phyloP scores from a whole-genome alignment of 805 yeast genomes.

The Kazachstania martiniae region DNA sequence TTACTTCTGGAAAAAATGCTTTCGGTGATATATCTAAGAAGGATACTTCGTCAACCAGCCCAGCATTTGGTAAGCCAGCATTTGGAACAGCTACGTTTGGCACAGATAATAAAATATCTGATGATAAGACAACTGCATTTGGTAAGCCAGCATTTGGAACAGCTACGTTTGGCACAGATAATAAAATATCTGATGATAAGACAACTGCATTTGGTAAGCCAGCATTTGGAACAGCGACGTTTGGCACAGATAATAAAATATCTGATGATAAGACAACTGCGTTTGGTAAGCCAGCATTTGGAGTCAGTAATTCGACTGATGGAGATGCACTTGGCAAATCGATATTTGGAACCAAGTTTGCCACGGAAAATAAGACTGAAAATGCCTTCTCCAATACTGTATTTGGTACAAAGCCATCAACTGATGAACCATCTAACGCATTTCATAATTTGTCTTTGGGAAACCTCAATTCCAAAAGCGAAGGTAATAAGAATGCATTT shows the following conservation, averaged over 20 bases:
- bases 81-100: slow-evolving; percentile 6
- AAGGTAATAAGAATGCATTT: no score
- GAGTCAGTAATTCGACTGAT: no score
- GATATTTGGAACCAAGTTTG: no score
- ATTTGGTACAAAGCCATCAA: slow-evolving; percentile 1
- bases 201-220: slow-evolving; percentile 6
- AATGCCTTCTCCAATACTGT: background rate
- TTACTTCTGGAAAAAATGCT: slow-evolving; percentile 16
- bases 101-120: background rate
- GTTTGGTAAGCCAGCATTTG: slow-evolving; percentile 1
- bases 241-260: background rate
- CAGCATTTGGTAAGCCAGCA: slow-evolving; percentile 6
- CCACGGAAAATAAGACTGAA: background rate
- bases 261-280: background rate
- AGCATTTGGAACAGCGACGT: slow-evolving; percentile 9
- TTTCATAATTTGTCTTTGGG: no score
- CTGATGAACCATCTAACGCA: no score
- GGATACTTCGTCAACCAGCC: slow-evolving; percentile 4
- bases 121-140: background rate
- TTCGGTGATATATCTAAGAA: no score
- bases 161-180: background rate
- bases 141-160: slow-evolving; percentile 14
- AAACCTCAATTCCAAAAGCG: no score
- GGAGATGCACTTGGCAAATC: slow-evolving; percentile 4
- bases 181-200: background rate